These are phyloP conservation scores for Spinacia oleracea DNA, from an alignment of 179 eudicot species.

Conservation along the genomic window DNA sequence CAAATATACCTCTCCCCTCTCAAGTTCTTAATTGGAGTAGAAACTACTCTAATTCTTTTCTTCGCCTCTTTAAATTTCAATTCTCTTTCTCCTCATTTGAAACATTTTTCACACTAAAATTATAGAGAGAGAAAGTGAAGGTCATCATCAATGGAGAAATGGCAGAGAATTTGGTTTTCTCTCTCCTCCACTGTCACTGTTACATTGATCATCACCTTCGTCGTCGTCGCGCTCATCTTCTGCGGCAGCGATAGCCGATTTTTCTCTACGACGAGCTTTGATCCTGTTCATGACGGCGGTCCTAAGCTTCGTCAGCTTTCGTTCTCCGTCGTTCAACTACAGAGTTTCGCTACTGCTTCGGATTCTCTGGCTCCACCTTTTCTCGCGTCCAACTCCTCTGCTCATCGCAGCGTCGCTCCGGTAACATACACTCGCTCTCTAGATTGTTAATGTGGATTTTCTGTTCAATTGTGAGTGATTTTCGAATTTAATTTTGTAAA, in stretches of 20 bases:
- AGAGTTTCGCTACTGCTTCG: not conserved
- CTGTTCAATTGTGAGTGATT: not conserved
- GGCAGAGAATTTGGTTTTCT: slow-evolving; percentile 13
- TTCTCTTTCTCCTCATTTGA: not conserved
- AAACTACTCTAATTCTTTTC: slow-evolving; percentile 12
- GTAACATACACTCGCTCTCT: not conserved
- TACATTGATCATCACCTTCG: slow-evolving; percentile 9
- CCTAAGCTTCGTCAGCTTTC: slow-evolving; percentile 15
- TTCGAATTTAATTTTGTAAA: not conserved
- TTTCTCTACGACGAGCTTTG: not conserved
- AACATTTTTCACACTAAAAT: not conserved
- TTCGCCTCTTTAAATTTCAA: slow-evolving; percentile 11
- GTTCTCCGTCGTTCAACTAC: slow-evolving; percentile 14
- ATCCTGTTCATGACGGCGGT: slow-evolving; percentile 5
- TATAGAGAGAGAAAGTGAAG: not conserved
- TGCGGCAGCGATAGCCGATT: not conserved
- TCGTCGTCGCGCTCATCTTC: not conserved
- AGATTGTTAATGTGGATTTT: not conserved
- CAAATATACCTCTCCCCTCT: slow-evolving; percentile 3
- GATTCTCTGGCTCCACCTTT: not conserved
- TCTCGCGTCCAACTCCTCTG: not conserved
- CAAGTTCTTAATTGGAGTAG: not conserved
- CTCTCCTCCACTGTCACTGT: not conserved
- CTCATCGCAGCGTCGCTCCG: not conserved
- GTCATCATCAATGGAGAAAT: not conserved